These are phyloP conservation scores for Talaromyces marneffei DNA, from an alignment of 2,329 filamentous ascomycete species.

Conservation along the genomic window DNA sequence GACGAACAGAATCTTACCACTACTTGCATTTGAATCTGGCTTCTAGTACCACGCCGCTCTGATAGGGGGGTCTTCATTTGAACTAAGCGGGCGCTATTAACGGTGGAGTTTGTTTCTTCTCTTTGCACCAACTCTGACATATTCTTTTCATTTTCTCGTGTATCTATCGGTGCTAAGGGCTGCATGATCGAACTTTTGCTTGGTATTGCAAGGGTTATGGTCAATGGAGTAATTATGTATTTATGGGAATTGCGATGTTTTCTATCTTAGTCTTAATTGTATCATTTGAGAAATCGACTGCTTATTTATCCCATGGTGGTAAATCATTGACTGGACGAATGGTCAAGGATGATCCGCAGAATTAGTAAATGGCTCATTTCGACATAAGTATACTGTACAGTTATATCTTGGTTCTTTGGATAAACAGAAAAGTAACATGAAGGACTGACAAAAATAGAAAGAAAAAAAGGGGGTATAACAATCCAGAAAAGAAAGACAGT, in stretches of 20 bases:
- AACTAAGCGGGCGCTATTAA: constrained; percentile 11
- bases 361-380: background rate
- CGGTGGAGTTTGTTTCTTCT: constrained; percentile 4
- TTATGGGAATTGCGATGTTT: background rate
- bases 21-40: background rate
- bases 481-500: constrained; percentile 11
- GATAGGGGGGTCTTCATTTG: background rate
- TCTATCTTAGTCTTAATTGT: background rate
- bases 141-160: background rate
- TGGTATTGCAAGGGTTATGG: background rate
- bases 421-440: background rate
- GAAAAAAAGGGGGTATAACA: constrained; percentile 9
- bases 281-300: background rate
- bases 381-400: background rate
- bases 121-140: background rate
- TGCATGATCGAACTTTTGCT: constrained; percentile 7
- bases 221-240: constrained; percentile 2
- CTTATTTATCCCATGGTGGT: too few species aligned
- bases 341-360: too few species aligned
- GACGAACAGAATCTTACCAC: background rate
- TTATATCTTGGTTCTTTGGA: background rate
- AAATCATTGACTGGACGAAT: too few species aligned
- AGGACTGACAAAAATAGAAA: constrained; percentile 14
- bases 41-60: background rate
- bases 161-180: background rate